phyloP scores from a whole-genome alignment of 352 stramenopile genomes.

The Globisporangium heterothallicum region DNA sequence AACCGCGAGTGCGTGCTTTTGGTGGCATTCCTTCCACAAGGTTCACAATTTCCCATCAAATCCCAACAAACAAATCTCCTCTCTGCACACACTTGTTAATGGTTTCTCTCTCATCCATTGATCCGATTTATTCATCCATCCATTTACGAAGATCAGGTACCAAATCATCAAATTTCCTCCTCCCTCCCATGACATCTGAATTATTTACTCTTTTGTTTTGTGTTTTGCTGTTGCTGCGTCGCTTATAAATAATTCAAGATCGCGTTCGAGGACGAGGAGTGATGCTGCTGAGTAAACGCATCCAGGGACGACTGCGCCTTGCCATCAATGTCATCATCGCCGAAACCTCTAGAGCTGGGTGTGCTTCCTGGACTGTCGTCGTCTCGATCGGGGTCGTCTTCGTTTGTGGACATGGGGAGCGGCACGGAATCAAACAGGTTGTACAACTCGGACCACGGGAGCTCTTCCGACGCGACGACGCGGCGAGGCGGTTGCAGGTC shows the following conservation, averaged over 20 bases:
- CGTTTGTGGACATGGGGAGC: slow-evolving; percentile 30
- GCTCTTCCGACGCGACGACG: slow-evolving; percentile 64
- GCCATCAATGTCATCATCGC: not conserved
- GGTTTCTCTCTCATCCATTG: too few relatives aligned
- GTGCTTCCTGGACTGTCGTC: slow-evolving; percentile 35
- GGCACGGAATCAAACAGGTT: slow-evolving; percentile 63
- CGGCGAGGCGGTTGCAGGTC: slow-evolving; percentile 47
- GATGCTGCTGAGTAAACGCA: slow-evolving; percentile 7
- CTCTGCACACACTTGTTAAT: too few relatives aligned
- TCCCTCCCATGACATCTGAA: too few relatives aligned
- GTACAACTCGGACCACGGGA: slow-evolving; percentile 81
- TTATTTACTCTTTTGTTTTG: slow-evolving; percentile 6
- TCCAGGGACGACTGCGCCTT: slow-evolving; percentile 16
- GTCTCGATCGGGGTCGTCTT: slow-evolving; percentile 55
- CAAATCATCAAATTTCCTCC: too few relatives aligned
- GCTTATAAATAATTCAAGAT: slow-evolving; percentile 72
- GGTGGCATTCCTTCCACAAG: too few relatives aligned
- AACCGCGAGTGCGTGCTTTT: too few relatives aligned
- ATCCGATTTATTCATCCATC: too few relatives aligned
- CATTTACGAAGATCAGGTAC: too few relatives aligned
- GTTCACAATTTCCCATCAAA: too few relatives aligned
- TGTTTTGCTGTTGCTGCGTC: slow-evolving; percentile 8
- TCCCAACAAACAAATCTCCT: too few relatives aligned
- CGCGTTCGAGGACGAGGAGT: slow-evolving; percentile 17
- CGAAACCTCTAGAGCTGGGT: slow-evolving; percentile 17